Conservation (phyloP, 306 rosid species). For the Senna siamea region DNA sequence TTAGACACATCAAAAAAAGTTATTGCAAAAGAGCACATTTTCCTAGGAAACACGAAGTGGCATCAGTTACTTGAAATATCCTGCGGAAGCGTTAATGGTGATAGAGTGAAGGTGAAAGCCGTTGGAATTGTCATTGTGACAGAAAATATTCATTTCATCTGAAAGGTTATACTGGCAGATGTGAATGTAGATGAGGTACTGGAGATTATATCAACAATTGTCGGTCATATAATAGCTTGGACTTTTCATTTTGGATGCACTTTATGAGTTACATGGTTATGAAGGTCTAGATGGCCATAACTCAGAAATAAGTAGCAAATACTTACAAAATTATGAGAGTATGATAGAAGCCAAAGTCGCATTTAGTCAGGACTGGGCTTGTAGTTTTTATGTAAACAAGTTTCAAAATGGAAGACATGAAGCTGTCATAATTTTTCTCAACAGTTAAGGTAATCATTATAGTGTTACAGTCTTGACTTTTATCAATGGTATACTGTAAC, state of each 20-base stretch:
- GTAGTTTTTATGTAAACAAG: neutral
- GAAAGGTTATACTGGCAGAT: neutral
- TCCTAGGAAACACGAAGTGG: no score
- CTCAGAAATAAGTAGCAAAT: neutral
- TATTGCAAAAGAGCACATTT: no score
- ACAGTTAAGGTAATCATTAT: no score
- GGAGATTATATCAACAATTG: neutral
- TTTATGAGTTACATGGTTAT: neutral
- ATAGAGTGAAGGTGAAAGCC: neutral
- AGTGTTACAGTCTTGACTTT: no score
- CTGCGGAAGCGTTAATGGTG: slow-evolving; percentile 6
- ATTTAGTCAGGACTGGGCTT: neutral
- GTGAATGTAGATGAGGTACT: neutral
- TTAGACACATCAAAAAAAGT: no score
- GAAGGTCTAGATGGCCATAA: neutral
- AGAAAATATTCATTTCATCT: neutral
- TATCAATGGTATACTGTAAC: no score
- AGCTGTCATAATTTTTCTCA: neutral
- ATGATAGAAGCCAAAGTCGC: neutral
- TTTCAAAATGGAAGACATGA: neutral
- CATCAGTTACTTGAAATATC: neutral
- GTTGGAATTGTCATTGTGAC: neutral
- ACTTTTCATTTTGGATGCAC: neutral
- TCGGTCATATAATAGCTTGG: neutral
- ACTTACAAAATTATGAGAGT: neutral